Percentiles rank a stretch among this genome's conserved stretches.
phyloP scores from a whole-genome alignment of 2,329 filamentous ascomycete species.

The Colletotrichum sublineola region DNA sequence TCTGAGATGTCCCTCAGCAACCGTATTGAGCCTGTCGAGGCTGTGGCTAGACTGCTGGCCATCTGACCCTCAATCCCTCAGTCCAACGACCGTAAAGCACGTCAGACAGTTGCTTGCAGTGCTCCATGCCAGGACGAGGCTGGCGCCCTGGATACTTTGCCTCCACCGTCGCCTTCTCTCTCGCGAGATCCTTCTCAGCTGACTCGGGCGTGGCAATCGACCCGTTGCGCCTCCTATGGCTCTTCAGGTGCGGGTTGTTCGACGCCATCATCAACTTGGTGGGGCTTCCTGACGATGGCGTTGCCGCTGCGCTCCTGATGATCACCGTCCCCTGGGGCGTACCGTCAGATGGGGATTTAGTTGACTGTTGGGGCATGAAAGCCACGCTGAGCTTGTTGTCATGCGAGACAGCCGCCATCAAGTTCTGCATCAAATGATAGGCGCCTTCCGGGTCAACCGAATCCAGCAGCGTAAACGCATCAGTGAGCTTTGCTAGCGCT shows the following conservation, averaged over 20 bases:
- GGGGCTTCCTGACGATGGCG: constrained; percentile 54
- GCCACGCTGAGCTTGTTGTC: constrained; percentile 74
- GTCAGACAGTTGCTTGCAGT: constrained; percentile 89
- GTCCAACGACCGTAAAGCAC: constrained; percentile 93
- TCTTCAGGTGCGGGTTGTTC: constrained; percentile 87
- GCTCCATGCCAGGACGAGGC: constrained; percentile 83
- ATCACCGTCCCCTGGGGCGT: constrained; percentile 70
- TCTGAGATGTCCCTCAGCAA: not conserved
- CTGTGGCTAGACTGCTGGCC: constrained; percentile 62
- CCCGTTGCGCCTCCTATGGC: constrained; percentile 77
- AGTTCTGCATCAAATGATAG: constrained; percentile 83
- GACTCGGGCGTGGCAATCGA: constrained; percentile 51
- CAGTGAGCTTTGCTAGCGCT: constrained; percentile 83
- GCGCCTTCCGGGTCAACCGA: constrained; percentile 91
- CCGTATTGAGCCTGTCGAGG: not conserved
- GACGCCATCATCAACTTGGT: constrained; percentile 82
- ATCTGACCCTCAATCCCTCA: constrained; percentile 81
- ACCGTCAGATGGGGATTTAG: constrained; percentile 58
- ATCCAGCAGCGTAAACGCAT: constrained; percentile 88
- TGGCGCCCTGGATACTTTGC: constrained; percentile 68
- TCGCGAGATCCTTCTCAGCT: constrained; percentile 61
- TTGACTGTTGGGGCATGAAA: constrained; percentile 56
- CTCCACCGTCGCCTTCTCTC: constrained; percentile 63
- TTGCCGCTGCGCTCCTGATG: constrained; percentile 61
- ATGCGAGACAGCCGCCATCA: constrained; percentile 79